phyloP scores from a whole-genome alignment of 2,329 filamentous ascomycete genomes.

The Sporothrix protearum region DNA sequence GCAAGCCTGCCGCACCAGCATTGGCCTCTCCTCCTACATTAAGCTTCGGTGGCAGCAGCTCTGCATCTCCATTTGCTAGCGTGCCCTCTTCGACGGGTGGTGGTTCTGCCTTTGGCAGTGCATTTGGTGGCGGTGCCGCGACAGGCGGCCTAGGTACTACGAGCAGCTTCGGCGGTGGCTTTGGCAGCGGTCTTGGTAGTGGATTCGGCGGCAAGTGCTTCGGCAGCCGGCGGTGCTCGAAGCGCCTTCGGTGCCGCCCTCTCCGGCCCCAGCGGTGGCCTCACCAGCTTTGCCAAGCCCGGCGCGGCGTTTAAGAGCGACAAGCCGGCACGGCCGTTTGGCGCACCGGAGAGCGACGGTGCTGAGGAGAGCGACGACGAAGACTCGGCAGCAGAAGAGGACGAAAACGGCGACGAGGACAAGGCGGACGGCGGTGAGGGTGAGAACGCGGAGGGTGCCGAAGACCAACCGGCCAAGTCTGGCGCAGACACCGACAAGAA shows the following conservation, averaged over 20 bases:
- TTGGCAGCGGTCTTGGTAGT: constrained; percentile 34
- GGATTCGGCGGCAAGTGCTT: neutral
- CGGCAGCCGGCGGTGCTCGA: constrained; percentile 38
- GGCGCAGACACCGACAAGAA: constrained; percentile 56
- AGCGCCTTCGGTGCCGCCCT: constrained; percentile 40
- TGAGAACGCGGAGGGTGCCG: constrained; percentile 42
- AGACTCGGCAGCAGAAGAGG: constrained; percentile 31
- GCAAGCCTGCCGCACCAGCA: constrained; percentile 33
- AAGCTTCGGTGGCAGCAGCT: constrained; percentile 43
- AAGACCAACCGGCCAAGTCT: constrained; percentile 33
- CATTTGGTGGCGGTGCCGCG: constrained; percentile 38
- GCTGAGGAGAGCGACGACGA: constrained; percentile 49
- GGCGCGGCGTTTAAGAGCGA: constrained; percentile 51
- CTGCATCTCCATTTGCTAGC: constrained; percentile 48
- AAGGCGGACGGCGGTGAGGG: constrained; percentile 48
- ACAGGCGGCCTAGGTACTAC: constrained; percentile 48
- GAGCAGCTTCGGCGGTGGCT: constrained; percentile 33
- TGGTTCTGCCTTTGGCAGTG: constrained; percentile 21
- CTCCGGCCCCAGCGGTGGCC: constrained; percentile 39
- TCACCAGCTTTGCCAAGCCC: constrained; percentile 69
- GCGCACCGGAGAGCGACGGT: constrained; percentile 65
- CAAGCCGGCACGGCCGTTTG: constrained; percentile 70
- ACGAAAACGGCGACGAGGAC: constrained; percentile 45
- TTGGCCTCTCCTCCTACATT: constrained; percentile 34
- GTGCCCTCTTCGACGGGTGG: constrained; percentile 13